Evolutionary conservation across 176 grass and related monocot species (phyloP).

Genomic region (Avena eriantha): DNA sequence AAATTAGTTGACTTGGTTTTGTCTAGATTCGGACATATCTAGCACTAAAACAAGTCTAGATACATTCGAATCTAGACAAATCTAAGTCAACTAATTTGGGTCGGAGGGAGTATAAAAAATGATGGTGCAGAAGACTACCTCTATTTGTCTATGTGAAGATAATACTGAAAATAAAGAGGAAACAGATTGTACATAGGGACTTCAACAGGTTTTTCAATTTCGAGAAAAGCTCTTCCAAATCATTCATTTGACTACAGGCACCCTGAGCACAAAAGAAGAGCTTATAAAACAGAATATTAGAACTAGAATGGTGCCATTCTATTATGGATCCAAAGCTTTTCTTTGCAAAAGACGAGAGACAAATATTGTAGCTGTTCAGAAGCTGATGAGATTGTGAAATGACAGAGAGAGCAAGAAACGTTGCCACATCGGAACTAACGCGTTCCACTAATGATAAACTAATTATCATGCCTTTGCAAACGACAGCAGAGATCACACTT

Average conservation of each 20-base stretch:
- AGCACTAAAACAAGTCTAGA: too few species aligned
- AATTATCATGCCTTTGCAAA: constrained; percentile 15
- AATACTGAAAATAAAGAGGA: constrained; percentile 12
- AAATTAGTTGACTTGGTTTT: too few species aligned
- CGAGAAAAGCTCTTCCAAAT: not conserved
- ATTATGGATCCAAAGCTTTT: not conserved
- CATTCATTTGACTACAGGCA: not conserved
- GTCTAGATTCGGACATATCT: too few species aligned
- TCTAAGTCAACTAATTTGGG: too few species aligned
- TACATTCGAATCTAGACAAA: too few species aligned
- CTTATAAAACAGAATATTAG: constrained; percentile 4
- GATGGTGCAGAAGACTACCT: not conserved
- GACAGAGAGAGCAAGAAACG: not conserved
- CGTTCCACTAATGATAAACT: not conserved
- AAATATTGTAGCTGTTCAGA: not conserved
- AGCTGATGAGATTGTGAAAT: not conserved
- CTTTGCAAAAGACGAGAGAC: not conserved
- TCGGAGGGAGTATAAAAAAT: not conserved
- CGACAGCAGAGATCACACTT: not conserved
- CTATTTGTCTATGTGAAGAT: constrained; percentile 2
- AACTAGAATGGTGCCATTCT: not conserved
- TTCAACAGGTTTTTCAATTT: not conserved
- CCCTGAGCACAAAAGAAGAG: not conserved
- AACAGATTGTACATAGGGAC: not conserved
- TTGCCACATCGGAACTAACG: not conserved